phyloP scores from a whole-genome alignment of 2,329 filamentous ascomycete genomes.

The Aspergillus phoenicis region DNA sequence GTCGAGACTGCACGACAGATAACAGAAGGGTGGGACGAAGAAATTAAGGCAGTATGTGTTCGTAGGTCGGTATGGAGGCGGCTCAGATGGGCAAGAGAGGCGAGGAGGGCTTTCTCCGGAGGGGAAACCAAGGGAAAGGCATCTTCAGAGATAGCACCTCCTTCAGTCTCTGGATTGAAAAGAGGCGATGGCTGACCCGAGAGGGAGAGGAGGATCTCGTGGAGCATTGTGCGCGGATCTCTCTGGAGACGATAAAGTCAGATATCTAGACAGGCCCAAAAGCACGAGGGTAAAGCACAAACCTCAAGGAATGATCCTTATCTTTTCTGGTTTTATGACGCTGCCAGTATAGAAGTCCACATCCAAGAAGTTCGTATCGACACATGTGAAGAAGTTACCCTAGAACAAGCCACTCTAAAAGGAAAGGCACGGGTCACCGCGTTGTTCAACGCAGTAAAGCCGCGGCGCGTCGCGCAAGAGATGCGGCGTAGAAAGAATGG shows the following conservation, averaged over 20 bases:
- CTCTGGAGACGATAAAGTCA: slow-evolving; percentile 20
- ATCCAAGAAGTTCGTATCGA: slow-evolving; percentile 50
- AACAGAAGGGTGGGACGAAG: slow-evolving; percentile 71
- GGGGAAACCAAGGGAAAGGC: slow-evolving; percentile 64
- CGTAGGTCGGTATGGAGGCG: slow-evolving; percentile 75
- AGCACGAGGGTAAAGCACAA: slow-evolving; percentile 7
- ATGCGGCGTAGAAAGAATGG: not conserved
- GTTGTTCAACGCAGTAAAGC: slow-evolving; percentile 4
- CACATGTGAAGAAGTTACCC: slow-evolving; percentile 41
- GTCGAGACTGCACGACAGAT: slow-evolving; percentile 87
- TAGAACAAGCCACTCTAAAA: slow-evolving; percentile 6
- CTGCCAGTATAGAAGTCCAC: slow-evolving; percentile 47
- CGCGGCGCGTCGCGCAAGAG: slow-evolving; percentile 19
- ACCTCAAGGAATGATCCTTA: slow-evolving; percentile 31
- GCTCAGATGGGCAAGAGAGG: slow-evolving; percentile 74
- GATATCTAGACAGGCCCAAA: not conserved
- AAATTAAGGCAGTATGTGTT: slow-evolving; percentile 66
- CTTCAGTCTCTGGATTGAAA: slow-evolving; percentile 61
- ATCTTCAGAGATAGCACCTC: slow-evolving; percentile 53
- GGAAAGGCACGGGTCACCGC: not conserved
- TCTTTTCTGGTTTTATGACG: slow-evolving; percentile 31
- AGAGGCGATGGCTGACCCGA: slow-evolving; percentile 91
- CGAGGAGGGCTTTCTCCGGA: slow-evolving; percentile 79
- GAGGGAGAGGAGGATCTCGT: slow-evolving; percentile 96
- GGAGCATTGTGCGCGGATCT: slow-evolving; percentile 69